phyloP scores from a whole-genome alignment of 495 filamentous ascomycete species.

The Lophium mytilinum region DNA sequence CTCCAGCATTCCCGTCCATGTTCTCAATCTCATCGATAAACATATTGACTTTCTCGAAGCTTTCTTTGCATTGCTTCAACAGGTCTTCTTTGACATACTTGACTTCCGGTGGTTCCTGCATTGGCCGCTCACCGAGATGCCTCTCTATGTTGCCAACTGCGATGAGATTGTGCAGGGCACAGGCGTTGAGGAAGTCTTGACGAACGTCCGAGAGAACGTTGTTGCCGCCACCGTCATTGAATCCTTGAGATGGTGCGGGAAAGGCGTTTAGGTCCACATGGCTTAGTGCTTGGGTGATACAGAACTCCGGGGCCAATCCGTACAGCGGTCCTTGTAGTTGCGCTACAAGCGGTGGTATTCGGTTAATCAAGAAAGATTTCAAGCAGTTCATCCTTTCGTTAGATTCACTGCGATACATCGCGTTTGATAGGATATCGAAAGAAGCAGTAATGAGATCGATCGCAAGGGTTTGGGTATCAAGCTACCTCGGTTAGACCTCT shows the following conservation, averaged over 20 bases:
- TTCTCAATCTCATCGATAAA: conserved; percentile 74
- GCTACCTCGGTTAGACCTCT: conserved; percentile 8
- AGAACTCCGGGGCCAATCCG: conserved; percentile 62
- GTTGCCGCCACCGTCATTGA: conserved; percentile 59
- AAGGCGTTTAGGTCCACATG: conserved; percentile 73
- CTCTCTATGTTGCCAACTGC: conserved; percentile 68
- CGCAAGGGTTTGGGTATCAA: conserved; percentile 34
- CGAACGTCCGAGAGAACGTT: conserved; percentile 73
- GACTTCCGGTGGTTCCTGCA: conserved; percentile 67
- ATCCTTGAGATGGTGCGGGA: conserved; percentile 71
- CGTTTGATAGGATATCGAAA: conserved; percentile 84
- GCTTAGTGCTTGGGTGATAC: conserved; percentile 68
- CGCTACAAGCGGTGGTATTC: conserved; percentile 70
- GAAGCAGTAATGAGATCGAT: conserved; percentile 77
- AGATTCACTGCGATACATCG: conserved; percentile 70
- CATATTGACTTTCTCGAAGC: conserved; percentile 63
- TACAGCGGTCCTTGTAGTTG: conserved; percentile 54
- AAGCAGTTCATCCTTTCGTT: conserved; percentile 65
- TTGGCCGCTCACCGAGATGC: conserved; percentile 77
- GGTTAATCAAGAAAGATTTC: conserved; percentile 88
- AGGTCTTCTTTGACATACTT: conserved; percentile 70
- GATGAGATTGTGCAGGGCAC: conserved; percentile 75
- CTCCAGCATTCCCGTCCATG: conserved; percentile 92
- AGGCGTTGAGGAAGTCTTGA: conserved; percentile 88
- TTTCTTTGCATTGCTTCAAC: conserved; percentile 61